Percentiles rank a stretch among this genome's conserved stretches.
phyloP scores from a whole-genome alignment of 345 rosid species.

The Gossypium anomalum region DNA sequence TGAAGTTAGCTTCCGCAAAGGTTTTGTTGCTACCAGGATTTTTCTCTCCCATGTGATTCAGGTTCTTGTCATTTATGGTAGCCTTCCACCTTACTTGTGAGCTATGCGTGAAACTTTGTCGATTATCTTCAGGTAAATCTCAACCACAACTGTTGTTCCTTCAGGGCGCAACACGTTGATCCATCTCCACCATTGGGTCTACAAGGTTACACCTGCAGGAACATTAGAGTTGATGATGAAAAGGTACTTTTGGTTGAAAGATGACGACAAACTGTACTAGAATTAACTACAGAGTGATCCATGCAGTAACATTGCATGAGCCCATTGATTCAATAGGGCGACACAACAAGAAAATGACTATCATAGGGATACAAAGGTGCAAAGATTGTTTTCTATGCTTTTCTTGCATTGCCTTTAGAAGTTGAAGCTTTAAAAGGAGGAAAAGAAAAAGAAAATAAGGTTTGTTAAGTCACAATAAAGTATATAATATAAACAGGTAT shows the following conservation, averaged over 20 bases:
- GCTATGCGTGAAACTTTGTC: slow-evolving; percentile 70
- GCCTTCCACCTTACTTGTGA: slow-evolving; percentile 65
- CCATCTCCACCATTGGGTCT: slow-evolving; percentile 91
- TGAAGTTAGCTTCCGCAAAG: slow-evolving; percentile 54
- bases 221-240: slow-evolving; percentile 1
- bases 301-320: neutral
- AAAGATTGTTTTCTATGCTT: neutral
- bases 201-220: slow-evolving; percentile 77
- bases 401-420: neutral
- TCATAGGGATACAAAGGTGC: neutral
- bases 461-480: neutral
- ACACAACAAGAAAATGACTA: neutral
- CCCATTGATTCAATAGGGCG: neutral
- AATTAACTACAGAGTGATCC: neutral
- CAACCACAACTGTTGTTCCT: slow-evolving; percentile 74
- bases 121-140: slow-evolving; percentile 74
- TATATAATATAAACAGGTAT: neutral
- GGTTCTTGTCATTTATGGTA: slow-evolving; percentile 65
- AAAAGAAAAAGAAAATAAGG: neutral
- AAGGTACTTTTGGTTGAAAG: neutral
- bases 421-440: neutral
- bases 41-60: slow-evolving; percentile 65
- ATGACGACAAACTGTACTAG: neutral
- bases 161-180: slow-evolving; percentile 81
- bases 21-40: slow-evolving; percentile 69